These are phyloP conservation scores for Aspergillus fructus DNA, from an alignment of 2,329 filamentous ascomycete species.

Conservation along the genomic window DNA sequence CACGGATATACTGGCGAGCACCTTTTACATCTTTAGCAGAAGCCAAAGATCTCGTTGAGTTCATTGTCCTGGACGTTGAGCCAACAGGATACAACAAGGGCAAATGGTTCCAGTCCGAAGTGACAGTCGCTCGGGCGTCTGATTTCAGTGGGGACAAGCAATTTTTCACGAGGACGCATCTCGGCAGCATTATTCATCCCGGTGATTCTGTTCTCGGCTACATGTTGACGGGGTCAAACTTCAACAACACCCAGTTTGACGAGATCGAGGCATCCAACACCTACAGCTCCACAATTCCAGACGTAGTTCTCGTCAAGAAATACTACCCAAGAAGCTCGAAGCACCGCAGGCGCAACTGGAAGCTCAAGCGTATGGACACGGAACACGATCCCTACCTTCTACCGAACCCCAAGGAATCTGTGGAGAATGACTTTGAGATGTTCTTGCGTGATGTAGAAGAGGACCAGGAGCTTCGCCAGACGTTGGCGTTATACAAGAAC, in stretches of 20 bases:
- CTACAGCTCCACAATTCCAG: slow-evolving; percentile 77
- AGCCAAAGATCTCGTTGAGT: slow-evolving; percentile 81
- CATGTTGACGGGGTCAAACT: slow-evolving; percentile 82
- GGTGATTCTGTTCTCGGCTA: slow-evolving; percentile 97
- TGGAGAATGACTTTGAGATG: slow-evolving; percentile 94
- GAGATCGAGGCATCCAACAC: slow-evolving; percentile 75
- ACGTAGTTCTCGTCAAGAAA: slow-evolving; percentile 96
- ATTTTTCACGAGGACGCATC: slow-evolving; percentile 87
- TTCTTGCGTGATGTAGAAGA: slow-evolving; percentile 97
- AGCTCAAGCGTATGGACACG: slow-evolving; percentile 86
- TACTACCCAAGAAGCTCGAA: slow-evolving; percentile 85
- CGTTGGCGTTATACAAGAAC: slow-evolving; percentile 80
- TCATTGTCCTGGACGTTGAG: slow-evolving; percentile 93
- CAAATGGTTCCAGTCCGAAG: slow-evolving; percentile 81
- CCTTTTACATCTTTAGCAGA: slow-evolving; percentile 85
- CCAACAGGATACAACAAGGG: slow-evolving; percentile 72
- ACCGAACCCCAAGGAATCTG: slow-evolving; percentile 65
- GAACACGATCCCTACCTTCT: slow-evolving; percentile 76
- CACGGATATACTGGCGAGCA: slow-evolving; percentile 82
- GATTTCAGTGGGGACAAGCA: slow-evolving; percentile 84
- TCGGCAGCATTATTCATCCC: slow-evolving; percentile 79
- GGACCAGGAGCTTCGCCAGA: slow-evolving; percentile 80
- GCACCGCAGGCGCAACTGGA: slow-evolving; percentile 82
- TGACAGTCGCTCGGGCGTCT: slow-evolving; percentile 79
- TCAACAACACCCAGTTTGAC: slow-evolving; percentile 85